Conservation (phyloP, 108 stramenopile species). For the Pseudonitzschia multiseries region DNA sequence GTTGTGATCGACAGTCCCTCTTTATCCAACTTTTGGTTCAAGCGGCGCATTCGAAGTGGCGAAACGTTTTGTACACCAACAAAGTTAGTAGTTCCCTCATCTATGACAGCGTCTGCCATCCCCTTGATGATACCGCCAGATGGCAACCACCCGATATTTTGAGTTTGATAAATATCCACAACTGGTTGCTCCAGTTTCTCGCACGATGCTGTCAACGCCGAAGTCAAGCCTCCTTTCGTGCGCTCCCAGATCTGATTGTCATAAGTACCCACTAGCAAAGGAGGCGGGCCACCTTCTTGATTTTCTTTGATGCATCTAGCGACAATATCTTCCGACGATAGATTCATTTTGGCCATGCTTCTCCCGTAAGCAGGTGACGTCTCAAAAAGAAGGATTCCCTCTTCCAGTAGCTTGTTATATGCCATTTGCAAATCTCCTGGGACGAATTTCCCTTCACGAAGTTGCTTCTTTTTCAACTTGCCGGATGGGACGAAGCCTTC, state of each 20-base stretch:
- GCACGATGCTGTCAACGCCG: conserved; percentile 48
- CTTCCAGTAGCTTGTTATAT: conserved; percentile 60
- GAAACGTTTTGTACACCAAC: conserved; percentile 62
- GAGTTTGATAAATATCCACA: conserved; percentile 61
- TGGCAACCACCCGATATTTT: conserved; percentile 47
- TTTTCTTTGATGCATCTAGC: conserved; percentile 48
- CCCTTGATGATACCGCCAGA: conserved; percentile 44
- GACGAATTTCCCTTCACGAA: conserved; percentile 66
- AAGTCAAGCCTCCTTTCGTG: conserved; percentile 22
- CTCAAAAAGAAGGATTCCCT: conserved; percentile 72
- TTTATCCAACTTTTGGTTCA: conserved; percentile 36
- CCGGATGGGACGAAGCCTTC: conserved; percentile 59
- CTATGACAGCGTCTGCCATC: conserved; percentile 39
- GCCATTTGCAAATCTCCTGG: conserved; percentile 70
- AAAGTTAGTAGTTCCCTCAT: conserved; percentile 46
- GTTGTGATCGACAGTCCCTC: conserved; percentile 35
- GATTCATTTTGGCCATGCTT: conserved; percentile 35
- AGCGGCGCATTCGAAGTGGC: conserved; percentile 29
- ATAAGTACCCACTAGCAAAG: conserved; percentile 25
- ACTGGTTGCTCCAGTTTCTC: conserved; percentile 51
- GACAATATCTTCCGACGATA: conserved; percentile 52
- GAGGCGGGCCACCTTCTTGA: conserved; percentile 18
- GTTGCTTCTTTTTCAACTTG: conserved; percentile 70
- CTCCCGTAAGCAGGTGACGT: conserved; percentile 66
- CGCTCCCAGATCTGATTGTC: conserved; percentile 32